Conservation (phyloP, 2,329 filamentous ascomycete species). For the Sclerotinia borealis region DNA sequence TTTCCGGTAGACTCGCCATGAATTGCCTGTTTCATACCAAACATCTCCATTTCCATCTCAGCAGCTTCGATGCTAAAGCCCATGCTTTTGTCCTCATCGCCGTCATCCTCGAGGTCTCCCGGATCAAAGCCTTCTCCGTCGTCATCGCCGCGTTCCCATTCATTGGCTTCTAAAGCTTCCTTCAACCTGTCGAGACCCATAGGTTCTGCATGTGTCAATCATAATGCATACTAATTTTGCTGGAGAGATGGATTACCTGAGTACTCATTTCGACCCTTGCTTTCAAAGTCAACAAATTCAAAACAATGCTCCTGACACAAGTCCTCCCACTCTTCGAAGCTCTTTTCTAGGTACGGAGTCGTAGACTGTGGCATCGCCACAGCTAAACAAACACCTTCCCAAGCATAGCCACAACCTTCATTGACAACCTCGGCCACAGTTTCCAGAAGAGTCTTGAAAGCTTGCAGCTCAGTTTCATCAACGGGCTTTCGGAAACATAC, state of each 20-base stretch:
- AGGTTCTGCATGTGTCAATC: conserved; percentile 40
- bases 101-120: conserved; percentile 33
- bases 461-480: conserved; percentile 19
- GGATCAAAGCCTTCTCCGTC: conserved; percentile 34
- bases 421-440: conserved; percentile 50
- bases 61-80: conserved; percentile 30
- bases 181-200: conserved; percentile 51
- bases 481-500: conserved; percentile 44
- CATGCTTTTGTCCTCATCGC: conserved; percentile 23
- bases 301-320: conserved; percentile 50
- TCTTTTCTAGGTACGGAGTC: conserved; percentile 34
- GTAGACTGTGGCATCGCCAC: conserved; percentile 42
- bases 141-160: conserved; percentile 46
- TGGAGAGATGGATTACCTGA: conserved; percentile 40
- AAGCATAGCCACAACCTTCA: conserved; percentile 52
- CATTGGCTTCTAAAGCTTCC: conserved; percentile 60
- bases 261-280: conserved; percentile 48
- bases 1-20: conserved; percentile 17
- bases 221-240: not conserved
- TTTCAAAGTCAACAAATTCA: conserved; percentile 55
- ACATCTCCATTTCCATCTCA: conserved; percentile 36
- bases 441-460: conserved; percentile 39
- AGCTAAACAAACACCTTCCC: conserved; percentile 59
- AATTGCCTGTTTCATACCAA: conserved; percentile 35
- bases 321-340: conserved; percentile 54